Base-by-base conservation (phyloP, 768 basidiomycete genomes). In the Suillus sp. region DNA sequence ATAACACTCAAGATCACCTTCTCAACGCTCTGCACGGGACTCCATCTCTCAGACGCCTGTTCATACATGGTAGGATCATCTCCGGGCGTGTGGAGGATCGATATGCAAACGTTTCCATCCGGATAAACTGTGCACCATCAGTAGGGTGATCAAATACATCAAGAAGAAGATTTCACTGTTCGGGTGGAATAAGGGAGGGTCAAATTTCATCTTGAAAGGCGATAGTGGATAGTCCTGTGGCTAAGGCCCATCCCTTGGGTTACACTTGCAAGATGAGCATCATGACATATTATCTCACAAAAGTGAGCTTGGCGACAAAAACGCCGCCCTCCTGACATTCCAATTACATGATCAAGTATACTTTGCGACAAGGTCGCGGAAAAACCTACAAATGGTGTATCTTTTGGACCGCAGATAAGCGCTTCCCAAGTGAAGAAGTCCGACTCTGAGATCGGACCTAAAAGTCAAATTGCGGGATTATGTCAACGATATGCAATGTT, bases 151-250 rank as follows among this genome's bases (percentile, higher is more conserved):
- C 25, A 30, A 45, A 47, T 40, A 32, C 62, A 71, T 61, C 43
- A n/a, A 56, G n/a, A 53, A 62, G 60, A 40, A 58, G 54, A 35
- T 59, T n/a, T 78, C 91, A 96, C 97, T 91, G 75, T 99, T 99
- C 20, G 97, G 97, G 77, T 99, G 97, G 77, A 98, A 92, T 61
- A 99, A 75, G 2, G 96, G 96, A 3, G 97, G 97, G 51, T 98
- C 95, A 71, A 99, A 99, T 72, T 86, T 94, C 97, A 99, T 99
- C 80, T 95, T 98, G 88, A 99, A 99, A 22, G 97, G 97, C 59
- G 93, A 96, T 70, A 99, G 80, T 37, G 97, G 97, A 78, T 99
- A 99, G 73, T 99, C 97, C 43, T 83, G 74, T 0, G 95, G 95
- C 94, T 95, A 63, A 40, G 54, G 40, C 35, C 22, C 48, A 32